phyloP scores from a whole-genome alignment of 805 yeast genomes.

The Wilhelminamyces savonicus region DNA sequence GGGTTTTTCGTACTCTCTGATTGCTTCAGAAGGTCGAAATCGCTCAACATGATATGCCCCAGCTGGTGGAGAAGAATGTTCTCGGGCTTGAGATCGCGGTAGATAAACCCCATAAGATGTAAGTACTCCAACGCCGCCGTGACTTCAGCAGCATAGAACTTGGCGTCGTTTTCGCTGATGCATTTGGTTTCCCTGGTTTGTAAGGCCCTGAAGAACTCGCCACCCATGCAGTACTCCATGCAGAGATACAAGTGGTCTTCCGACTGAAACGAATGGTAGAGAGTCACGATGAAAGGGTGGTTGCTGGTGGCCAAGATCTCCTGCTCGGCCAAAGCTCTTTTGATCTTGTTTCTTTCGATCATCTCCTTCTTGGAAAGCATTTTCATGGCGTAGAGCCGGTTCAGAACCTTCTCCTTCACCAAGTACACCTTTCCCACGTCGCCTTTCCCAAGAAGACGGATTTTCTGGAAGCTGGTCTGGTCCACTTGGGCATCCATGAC shows the following conservation, averaged over 20 bases:
- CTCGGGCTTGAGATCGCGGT: conserved; percentile 95
- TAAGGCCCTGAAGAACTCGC: conserved; percentile 93
- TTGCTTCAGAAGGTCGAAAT: conserved; percentile 92
- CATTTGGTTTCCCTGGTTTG: conserved; percentile 87
- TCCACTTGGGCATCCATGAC: conserved; percentile 74
- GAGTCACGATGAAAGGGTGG: conserved; percentile 95
- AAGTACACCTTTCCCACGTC: conserved; percentile 96
- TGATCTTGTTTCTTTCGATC: conserved; percentile 91
- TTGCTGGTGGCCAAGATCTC: conserved; percentile 92
- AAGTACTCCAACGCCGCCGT: conserved; percentile 94
- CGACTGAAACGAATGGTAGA: conserved; percentile 94
- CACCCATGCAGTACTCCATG: conserved; percentile 99
- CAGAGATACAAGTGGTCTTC: conserved; percentile 87
- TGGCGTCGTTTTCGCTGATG: conserved; percentile 81
- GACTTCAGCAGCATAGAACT: conserved; percentile 94
- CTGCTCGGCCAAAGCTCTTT: conserved; percentile 93
- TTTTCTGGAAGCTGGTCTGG: conserved; percentile 82
- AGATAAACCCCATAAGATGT: conserved; percentile 95
- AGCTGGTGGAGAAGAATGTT: conserved; percentile 90
- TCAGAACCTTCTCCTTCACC: conserved; percentile 74
- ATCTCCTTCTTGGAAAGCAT: conserved; percentile 85
- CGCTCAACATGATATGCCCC: conserved; percentile 97
- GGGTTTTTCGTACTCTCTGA: conserved; percentile 75
- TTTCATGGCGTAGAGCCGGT: conserved; percentile 85
- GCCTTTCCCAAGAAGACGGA: conserved; percentile 89